Base-by-base conservation (phyloP, 352 stramenopile genomes). In the Globisporangium cystogenes region DNA sequence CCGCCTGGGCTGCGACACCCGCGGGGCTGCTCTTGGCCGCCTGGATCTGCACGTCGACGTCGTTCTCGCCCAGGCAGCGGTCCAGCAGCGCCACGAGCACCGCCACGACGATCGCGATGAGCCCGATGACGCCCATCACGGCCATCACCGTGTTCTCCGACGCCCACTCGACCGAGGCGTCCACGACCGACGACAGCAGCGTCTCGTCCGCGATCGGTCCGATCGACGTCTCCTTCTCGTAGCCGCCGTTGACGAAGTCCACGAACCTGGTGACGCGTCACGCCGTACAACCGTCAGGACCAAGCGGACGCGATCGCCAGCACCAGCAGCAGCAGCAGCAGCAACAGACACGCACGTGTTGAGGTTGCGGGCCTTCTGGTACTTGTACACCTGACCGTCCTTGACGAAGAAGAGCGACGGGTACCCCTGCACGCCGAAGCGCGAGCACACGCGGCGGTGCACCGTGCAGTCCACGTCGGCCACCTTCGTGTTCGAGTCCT, bases 381-480 rank as follows among this genome's bases (percentile, higher is more conserved):
- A 93, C 57, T 80, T 75, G 70, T 90, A 92, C 57, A 92, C 68
- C 18, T 80, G 58, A 48, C 79, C 79, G 15, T 90, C 63, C 24
- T 82, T 82, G 37, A 93, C 55, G 64, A 82, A 90, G 55, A 87
- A 85, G 27, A 93, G 70, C 52, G 78, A 75, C 48, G 83, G 83
- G 64, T 90, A 93, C 23, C 81, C 81, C 36, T 76, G 80, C 31
- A 93, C 83, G 11, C 76, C 78, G 46, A 93, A 93, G 55, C 83
- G 83, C 53, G 81, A 91, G 63, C 83, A 93, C 14, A 93, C 72
- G 23, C 79, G 80, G 45, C 83, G 78, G 61, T 93, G 75, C 59
- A 83, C 78, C 10, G 81, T 92, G 61, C 83, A 93, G 54, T 84
- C 67, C 20, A 65, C 48, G 67, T 91, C 90, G 44, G 70, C 82